Conservation (phyloP, 1,284 basidiomycete species). For the Anthracocystis setariae region DNA sequence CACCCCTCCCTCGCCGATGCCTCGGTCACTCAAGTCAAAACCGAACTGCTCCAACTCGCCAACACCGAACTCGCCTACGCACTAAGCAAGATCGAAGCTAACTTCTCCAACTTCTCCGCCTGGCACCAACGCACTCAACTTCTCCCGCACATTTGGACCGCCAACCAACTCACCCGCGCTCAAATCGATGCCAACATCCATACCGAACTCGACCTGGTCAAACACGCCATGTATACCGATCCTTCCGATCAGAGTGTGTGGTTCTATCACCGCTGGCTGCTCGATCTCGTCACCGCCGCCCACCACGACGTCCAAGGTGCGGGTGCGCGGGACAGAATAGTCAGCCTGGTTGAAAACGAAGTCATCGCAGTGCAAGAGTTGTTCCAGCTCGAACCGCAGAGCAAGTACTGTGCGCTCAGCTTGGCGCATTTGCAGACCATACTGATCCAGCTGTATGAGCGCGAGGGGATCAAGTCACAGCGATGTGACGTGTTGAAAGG, state of each 20-base stretch:
- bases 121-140: slow-evolving; percentile 97
- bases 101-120: slow-evolving; percentile 97
- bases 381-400: slow-evolving; percentile 88
- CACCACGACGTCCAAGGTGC: background rate
- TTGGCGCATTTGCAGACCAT: slow-evolving; percentile 51
- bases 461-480: background rate
- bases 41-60: slow-evolving; percentile 36
- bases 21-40: background rate
- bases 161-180: slow-evolving; percentile 66
- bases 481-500: background rate
- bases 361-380: slow-evolving; percentile 83
- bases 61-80: slow-evolving; percentile 70
- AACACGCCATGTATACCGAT: slow-evolving; percentile 95
- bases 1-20: background rate
- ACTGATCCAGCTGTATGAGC: slow-evolving; percentile 1
- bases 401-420: slow-evolving; percentile 76
- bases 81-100: slow-evolving; percentile 87
- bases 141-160: slow-evolving; percentile 76
- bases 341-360: slow-evolving; percentile 72
- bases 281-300: slow-evolving; percentile 70
- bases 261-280: slow-evolving; percentile 97
- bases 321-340: background rate
- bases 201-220: slow-evolving; percentile 89
- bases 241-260: slow-evolving; percentile 95
- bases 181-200: slow-evolving; percentile 19